Percentiles rank a stretch among this genome's conserved stretches.
phyloP scores from a whole-genome alignment of 2,329 filamentous ascomycete species.

The Colletotrichum costaricense region DNA sequence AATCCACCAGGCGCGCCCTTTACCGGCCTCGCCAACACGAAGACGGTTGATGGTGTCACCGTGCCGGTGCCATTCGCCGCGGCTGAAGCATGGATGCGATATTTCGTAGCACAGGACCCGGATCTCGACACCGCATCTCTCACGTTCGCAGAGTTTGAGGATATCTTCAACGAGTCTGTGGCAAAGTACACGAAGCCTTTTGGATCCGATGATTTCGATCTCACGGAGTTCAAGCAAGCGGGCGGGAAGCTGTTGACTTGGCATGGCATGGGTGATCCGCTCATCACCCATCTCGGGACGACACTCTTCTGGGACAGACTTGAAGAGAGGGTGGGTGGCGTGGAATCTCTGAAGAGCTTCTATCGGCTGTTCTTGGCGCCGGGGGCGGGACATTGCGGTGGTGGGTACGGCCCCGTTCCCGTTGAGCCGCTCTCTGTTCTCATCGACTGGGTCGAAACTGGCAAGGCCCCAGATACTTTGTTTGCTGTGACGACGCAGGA shows the following conservation, averaged over 20 bases:
- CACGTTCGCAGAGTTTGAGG: slow-evolving; percentile 9
- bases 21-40: slow-evolving; percentile 10
- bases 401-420: slow-evolving; percentile 16
- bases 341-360: slow-evolving; percentile 47
- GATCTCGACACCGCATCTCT: slow-evolving; percentile 13
- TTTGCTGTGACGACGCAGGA: background rate
- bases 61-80: background rate
- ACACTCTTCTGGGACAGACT: slow-evolving; percentile 41
- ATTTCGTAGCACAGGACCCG: background rate
- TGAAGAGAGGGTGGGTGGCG: slow-evolving; percentile 3
- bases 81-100: background rate
- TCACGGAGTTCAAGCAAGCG: slow-evolving; percentile 42
- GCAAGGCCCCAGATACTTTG: background rate
- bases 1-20: slow-evolving; percentile 11
- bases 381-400: slow-evolving; percentile 61
- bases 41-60: background rate
- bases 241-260: slow-evolving; percentile 56
- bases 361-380: slow-evolving; percentile 63
- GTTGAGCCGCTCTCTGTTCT: slow-evolving; percentile 6
- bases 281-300: slow-evolving; percentile 46
- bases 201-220: slow-evolving; percentile 43
- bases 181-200: slow-evolving; percentile 16
- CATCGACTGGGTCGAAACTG: slow-evolving; percentile 10
- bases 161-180: slow-evolving; percentile 7
- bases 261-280: slow-evolving; percentile 52